Evolutionary conservation across 257 asterid species (phyloP).

Genomic region (Solanum clarkiae): DNA sequence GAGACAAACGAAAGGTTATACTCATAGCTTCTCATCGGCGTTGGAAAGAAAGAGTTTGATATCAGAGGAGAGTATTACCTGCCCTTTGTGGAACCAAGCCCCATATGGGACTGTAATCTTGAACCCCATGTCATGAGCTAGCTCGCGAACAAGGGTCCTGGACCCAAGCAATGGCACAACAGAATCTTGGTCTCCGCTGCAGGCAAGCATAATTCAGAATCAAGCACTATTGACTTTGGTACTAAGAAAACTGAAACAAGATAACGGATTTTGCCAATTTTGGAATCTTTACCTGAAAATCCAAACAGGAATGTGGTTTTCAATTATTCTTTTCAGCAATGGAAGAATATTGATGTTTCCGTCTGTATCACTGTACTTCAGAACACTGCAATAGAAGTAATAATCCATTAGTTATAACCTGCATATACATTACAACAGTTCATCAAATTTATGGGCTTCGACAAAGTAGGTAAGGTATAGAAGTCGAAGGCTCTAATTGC

Average conservation of each 20-base stretch:
- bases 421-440: not conserved
- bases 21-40: not conserved
- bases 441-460: not conserved
- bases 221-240: not conserved
- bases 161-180: slow-evolving; percentile 93
- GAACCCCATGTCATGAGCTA: slow-evolving; percentile 60
- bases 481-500: not conserved
- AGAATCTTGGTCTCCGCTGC: slow-evolving; percentile 98
- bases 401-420: not conserved
- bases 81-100: slow-evolving; percentile 86
- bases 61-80: slow-evolving; percentile 28
- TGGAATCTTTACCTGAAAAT: slow-evolving; percentile 48
- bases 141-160: slow-evolving; percentile 80
- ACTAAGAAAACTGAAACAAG: not conserved
- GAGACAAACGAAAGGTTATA: not conserved
- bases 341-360: slow-evolving; percentile 70
- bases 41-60: not conserved
- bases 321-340: slow-evolving; percentile 51
- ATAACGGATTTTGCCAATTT: not conserved
- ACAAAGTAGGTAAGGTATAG: not conserved
- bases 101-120: slow-evolving; percentile 75
- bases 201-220: not conserved
- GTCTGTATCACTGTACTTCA: slow-evolving; percentile 39
- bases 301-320: slow-evolving; percentile 54
- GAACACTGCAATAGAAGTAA: slow-evolving; percentile 15